Base-by-base conservation (phyloP, 2,329 filamentous ascomycete species). In the Metarhizium anisopliae region DNA sequence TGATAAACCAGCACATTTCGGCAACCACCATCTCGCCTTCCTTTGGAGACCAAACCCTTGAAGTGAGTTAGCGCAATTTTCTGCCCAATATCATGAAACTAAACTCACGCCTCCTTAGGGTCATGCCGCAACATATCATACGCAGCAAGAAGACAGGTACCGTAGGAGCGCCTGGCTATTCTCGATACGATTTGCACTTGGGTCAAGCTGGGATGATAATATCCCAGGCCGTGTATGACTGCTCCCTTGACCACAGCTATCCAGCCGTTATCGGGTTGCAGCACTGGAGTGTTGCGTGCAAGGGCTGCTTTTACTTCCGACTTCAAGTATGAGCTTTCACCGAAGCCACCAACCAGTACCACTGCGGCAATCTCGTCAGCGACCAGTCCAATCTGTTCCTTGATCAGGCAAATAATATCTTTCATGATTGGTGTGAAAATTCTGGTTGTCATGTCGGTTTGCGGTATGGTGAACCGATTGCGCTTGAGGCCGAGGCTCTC, bases 361-460 rank as follows among this genome's bases (percentile, higher is more conserved):
- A 79, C 71, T 14, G 74, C 70, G 1, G 69, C 62, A 11, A 72
- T 63, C 11, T 67, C 63, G 20, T 63, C 61, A 16, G 66, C 68
- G 3, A 67, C 70, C 69, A 72, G 68, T 13, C 63, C 61, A 32
- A 72, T 67, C 54, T 72, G 70, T 51, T 72, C 74, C 43, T 72
- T 69, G 50, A 78, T 71, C 4, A 75, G 69, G 2, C 70, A 70
- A 2, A 71, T 64, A n/a, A 73, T 68, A 20, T 74, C 66, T 68
- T 67, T 80, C 69, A 61, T 74, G 61, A 72, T 71, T 5, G 70
- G 70, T 4, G 69, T 68, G 55, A 72, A 71, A 13, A 72, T 69
- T 81, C 62, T 74, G 79, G 68, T 86, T 80, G 63, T 90, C 86
- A 70, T 92, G 80, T 47, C 66, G 83, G 86, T 53, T 68, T 81